Conservation (phyloP, 164 flowering plant species). For the Chimonanthus salicifolius region DNA sequence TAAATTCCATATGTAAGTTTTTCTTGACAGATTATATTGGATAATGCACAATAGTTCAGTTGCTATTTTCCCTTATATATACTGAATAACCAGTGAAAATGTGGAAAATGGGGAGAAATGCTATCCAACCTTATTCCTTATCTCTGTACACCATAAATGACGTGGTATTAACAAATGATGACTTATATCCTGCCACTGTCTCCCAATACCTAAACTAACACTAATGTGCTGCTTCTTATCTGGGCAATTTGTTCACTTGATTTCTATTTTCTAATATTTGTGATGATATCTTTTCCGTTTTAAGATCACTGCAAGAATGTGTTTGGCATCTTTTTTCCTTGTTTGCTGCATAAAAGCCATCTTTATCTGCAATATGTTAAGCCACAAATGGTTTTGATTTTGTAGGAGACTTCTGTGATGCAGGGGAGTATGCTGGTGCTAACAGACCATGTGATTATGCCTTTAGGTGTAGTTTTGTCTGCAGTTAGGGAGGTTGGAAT, state of each 20-base stretch:
- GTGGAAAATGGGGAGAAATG: not conserved
- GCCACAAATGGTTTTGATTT: not conserved
- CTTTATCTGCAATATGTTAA: not conserved
- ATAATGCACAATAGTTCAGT: not conserved
- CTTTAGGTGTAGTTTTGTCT: constrained; percentile 29
- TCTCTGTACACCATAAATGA: not conserved
- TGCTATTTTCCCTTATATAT: too few relatives aligned
- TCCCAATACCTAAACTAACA: not conserved
- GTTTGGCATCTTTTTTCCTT: not conserved
- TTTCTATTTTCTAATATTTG: not conserved
- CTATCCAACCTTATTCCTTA: not conserved
- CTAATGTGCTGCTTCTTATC: not conserved
- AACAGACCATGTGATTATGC: constrained; percentile 40
- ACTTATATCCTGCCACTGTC: not conserved
- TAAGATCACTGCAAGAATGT: not conserved
- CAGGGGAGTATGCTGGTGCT: constrained; percentile 32
- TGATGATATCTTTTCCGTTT: not conserved
- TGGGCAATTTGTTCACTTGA: not conserved
- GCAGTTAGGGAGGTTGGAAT: constrained; percentile 28
- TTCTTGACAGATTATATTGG: too few relatives aligned
- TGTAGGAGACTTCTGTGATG: constrained; percentile 25
- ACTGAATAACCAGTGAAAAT: not conserved
- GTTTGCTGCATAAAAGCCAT: not conserved
- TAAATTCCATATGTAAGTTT: not conserved
- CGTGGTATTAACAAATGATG: not conserved